Percentiles rank a stretch among this genome's conserved stretches.
Evolutionary conservation across 2,329 filamentous ascomycete genomes (phyloP).

Genomic region (Trichoderma atroviride): DNA sequence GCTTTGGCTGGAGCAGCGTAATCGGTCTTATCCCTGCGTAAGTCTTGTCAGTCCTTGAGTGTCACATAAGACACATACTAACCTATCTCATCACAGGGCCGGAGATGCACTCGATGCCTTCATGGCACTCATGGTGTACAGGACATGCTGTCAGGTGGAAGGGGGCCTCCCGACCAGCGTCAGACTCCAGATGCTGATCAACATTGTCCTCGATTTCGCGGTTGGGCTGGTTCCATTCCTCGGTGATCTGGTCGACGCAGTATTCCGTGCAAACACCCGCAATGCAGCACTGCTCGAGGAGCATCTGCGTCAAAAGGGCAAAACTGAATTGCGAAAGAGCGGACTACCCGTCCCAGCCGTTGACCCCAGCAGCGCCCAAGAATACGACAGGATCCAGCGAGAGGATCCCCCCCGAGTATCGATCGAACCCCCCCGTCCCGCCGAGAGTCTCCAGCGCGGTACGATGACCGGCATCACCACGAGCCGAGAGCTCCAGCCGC

Average conservation of each 20-base stretch:
- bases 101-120: conserved; percentile 76
- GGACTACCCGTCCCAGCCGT: conserved; percentile 51
- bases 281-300: conserved; percentile 72
- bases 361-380: conserved; percentile 57
- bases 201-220: conserved; percentile 73
- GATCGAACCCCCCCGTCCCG: conserved; percentile 35
- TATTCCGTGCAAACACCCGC: conserved; percentile 74
- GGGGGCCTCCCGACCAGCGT: conserved; percentile 69
- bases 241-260: conserved; percentile 74
- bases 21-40: conserved; percentile 82
- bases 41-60: conserved; percentile 44
- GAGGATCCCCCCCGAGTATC: conserved; percentile 36
- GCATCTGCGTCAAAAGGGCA: conserved; percentile 69
- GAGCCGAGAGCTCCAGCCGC: conserved; percentile 29
- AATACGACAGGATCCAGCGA: conserved; percentile 49
- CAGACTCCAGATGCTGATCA: conserved; percentile 74
- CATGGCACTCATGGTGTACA: conserved; percentile 75
- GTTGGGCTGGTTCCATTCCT: conserved; percentile 75
- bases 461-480: conserved; percentile 20
- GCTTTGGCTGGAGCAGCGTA: conserved; percentile 86
- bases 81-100: conserved; percentile 49
- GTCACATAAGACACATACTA: background rate
- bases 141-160: conserved; percentile 71
- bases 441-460: conserved; percentile 31
- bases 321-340: conserved; percentile 54